Base-by-base conservation (phyloP, 176 grass and related monocot genomes). In the Ensete glaucum region DNA sequence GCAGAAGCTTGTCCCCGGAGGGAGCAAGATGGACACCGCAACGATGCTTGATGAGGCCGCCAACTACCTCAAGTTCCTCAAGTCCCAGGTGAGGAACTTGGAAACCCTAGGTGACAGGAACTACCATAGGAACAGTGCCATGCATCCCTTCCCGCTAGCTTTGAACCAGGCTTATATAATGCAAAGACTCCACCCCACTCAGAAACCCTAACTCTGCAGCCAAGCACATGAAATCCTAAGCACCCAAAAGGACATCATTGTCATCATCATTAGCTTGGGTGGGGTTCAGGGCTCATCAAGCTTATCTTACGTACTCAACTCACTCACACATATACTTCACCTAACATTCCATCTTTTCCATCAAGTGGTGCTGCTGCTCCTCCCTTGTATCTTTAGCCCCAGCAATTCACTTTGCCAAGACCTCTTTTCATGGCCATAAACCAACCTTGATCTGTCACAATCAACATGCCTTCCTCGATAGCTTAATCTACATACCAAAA, bases 11-110 rank as follows among this genome's bases (percentile, higher is more conserved):
- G 72, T 74, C 1, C 72, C 72, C 21, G 72, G 72, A 20, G 72
- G 72, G 14, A 74, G 13, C 53, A 74, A 74, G 20, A 12, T 74
- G 52, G 72, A 74, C 53, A 74, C 72, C 5, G 72, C 72, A 26
- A 29, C 72, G 8, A 74, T 74, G 72, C 72, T 74, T 24, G 72
- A 74, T 15, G 72, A 74, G 24, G 72, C 72, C 8, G 72, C 72
- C 23, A 74, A 74, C 21, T 74, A 74, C 53, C 72, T 74, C 53
- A 74, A 57, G 53, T 74, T 56, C 72, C 72, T 74, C 23, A 74
- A 74, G 72, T 58, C 72, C 13, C 72, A 74, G 72, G 72, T 73
- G 52, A 54, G 71, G 71, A n/a, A 21, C 21, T 52, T 73, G 53
- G 71, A 26, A 73, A 56, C 51, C 20, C 71, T 73, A 24, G 71